Conservation (phyloP, 371 early-diverging fungal genomes). For the Mortierella sp. region DNA sequence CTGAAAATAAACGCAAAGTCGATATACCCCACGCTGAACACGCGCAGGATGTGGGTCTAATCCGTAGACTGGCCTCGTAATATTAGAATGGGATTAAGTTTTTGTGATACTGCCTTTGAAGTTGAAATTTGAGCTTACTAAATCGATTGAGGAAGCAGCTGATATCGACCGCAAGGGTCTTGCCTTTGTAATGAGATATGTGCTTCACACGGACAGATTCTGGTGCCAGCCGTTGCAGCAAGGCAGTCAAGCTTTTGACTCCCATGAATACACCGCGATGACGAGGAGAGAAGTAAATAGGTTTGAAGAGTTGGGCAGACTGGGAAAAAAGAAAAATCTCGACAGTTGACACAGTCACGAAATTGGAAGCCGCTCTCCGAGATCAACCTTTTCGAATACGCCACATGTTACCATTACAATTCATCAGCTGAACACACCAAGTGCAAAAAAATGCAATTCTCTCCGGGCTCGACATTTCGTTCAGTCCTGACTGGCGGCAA, state of each 20-base stretch:
- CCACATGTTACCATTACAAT: neutral
- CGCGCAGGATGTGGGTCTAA: constrained; percentile 59
- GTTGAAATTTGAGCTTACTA: constrained; percentile 24
- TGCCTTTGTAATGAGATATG: constrained; percentile 57
- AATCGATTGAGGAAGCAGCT: constrained; percentile 72
- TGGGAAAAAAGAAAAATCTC: neutral
- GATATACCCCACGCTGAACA: constrained; percentile 68
- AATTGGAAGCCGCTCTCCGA: neutral
- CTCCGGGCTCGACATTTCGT: constrained; percentile 14
- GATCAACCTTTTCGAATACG: neutral
- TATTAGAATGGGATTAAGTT: neutral
- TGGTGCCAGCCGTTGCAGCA: constrained; percentile 66
- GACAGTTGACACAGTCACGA: neutral
- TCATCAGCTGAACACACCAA: neutral
- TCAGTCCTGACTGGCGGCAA: neutral
- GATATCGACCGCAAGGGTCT: constrained; percentile 69
- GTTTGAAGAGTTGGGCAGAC: neutral
- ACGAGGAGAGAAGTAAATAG: neutral
- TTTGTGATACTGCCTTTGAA: neutral
- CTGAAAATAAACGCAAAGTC: constrained; percentile 61
- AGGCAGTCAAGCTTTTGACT: constrained; percentile 64
- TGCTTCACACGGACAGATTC: constrained; percentile 43
- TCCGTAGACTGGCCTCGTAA: constrained; percentile 58
- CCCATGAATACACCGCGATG: constrained; percentile 59
- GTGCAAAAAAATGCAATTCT: constrained; percentile 7